These are phyloP conservation scores for Blastosporella zonata DNA, from an alignment of 1,284 basidiomycete genomes.

Conservation along the genomic window DNA sequence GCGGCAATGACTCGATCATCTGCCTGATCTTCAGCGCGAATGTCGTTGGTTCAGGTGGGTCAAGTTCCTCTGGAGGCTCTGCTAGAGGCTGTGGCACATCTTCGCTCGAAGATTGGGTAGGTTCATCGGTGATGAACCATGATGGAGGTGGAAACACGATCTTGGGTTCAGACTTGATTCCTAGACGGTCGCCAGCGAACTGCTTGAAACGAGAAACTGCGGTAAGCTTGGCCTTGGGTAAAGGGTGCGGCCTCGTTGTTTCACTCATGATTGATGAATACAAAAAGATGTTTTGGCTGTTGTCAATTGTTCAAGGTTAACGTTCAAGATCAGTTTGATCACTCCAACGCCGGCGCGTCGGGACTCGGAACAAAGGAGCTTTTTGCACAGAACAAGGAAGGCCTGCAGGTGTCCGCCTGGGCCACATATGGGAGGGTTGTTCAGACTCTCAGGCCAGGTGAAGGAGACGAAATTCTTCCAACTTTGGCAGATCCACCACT, in stretches of 20 bases:
- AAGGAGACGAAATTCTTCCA: slow-evolving; percentile 25
- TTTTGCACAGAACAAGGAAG: slow-evolving; percentile 37
- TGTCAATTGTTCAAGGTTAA: slow-evolving; percentile 3
- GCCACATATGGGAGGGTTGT: slow-evolving; percentile 45
- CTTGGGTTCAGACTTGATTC: slow-evolving; percentile 21
- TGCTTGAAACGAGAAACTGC: slow-evolving; percentile 36
- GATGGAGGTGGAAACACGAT: slow-evolving; percentile 41
- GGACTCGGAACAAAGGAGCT: too few species aligned
- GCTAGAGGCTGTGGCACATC: background rate
- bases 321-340: too few species aligned
- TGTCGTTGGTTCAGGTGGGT: slow-evolving; percentile 33
- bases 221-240: slow-evolving; percentile 34
- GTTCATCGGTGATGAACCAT: slow-evolving; percentile 34
- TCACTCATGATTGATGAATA: background rate
- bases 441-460: slow-evolving; percentile 34
- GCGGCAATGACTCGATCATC: slow-evolving; percentile 37
- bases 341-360: slow-evolving; percentile 31
- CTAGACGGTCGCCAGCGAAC: slow-evolving; percentile 24
- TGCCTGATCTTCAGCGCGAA: slow-evolving; percentile 41
- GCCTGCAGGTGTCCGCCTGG: slow-evolving; percentile 37
- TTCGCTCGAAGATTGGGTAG: background rate
- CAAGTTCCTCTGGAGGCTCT: slow-evolving; percentile 9
- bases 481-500: slow-evolving; percentile 37
- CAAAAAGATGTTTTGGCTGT: background rate
- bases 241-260: background rate